Evolutionary conservation across 148 eudicot species (phyloP).

Genomic region (Vaccinium vitisidaea): DNA sequence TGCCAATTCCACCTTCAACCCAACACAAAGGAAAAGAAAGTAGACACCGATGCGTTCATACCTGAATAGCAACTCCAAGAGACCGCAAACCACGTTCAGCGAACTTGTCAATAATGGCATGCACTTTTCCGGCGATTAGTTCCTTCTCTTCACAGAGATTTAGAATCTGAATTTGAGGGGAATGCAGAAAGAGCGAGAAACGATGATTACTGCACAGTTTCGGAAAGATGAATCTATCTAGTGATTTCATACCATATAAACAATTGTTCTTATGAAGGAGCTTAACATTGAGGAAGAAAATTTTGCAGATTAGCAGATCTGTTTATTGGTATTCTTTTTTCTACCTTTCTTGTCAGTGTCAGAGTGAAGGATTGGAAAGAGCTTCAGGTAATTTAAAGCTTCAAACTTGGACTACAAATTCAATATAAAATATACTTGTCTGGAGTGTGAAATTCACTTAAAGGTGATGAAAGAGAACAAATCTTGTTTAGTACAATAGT

Average conservation of each 20-base stretch:
- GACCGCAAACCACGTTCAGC: slow-evolving; percentile 78
- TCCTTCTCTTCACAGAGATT: slow-evolving; percentile 55
- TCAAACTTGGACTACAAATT: background rate
- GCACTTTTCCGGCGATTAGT: slow-evolving; percentile 53
- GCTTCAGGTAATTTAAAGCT: background rate
- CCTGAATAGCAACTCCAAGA: slow-evolving; percentile 73
- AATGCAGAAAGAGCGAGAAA: slow-evolving; percentile 7
- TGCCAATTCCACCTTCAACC: slow-evolving; percentile 2
- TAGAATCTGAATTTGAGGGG: slow-evolving; percentile 47
- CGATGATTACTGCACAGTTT: background rate
- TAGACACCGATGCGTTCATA: slow-evolving; percentile 14
- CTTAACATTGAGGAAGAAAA: background rate
- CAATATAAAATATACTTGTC: background rate
- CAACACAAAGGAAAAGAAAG: background rate
- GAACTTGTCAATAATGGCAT: slow-evolving; percentile 57
- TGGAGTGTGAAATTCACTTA: too few relatives aligned
- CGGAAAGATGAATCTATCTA: background rate
- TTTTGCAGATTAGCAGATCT: background rate
- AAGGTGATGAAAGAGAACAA: too few relatives aligned
- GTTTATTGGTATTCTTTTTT: background rate
- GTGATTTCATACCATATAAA: background rate
- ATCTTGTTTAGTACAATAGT: background rate
- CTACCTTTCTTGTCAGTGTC: background rate
- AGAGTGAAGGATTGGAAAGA: background rate
- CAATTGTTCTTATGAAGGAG: background rate